Percentiles rank a stretch among this genome's conserved stretches.
Conservation (phyloP, 176 grass and related monocot species). For the Rhynchospora tenuis region DNA sequence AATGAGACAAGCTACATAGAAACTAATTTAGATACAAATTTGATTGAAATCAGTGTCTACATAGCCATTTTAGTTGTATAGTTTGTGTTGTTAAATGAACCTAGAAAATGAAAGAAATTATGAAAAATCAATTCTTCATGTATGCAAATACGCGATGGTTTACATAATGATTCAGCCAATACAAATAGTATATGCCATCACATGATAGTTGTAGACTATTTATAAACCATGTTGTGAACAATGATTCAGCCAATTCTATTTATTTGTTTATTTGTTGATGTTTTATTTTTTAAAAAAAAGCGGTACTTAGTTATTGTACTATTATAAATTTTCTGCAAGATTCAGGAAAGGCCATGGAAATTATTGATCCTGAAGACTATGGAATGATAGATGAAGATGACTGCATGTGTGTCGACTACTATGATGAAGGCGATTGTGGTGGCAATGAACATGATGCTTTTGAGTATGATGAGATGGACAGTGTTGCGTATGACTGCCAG, state of each 20-base stretch:
- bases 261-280: no score
- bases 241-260: no score
- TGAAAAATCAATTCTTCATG: no score
- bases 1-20: not conserved
- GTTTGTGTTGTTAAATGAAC: not conserved
- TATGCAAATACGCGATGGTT: no score
- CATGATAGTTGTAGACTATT: no score
- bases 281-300: not conserved
- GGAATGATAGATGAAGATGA: conserved; percentile 46
- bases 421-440: conserved; percentile 44
- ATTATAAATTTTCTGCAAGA: not conserved
- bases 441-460: conserved; percentile 35
- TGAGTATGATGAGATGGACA: conserved; percentile 37
- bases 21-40: not conserved
- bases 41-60: conserved; percentile 2
- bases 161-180: no score
- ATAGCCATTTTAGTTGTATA: conserved; percentile 18
- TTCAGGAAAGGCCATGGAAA: conserved; percentile 4
- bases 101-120: no score
- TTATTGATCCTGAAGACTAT: not conserved
- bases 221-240: no score
- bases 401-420: conserved; percentile 48
- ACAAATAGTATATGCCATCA: no score
- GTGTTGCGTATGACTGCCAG: conserved; percentile 34
- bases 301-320: not conserved